Evolutionary conservation across 495 filamentous ascomycete genomes (phyloP), one percentile per base, ranked within the genome.

Genomic region (Neurospora africana): DNA sequence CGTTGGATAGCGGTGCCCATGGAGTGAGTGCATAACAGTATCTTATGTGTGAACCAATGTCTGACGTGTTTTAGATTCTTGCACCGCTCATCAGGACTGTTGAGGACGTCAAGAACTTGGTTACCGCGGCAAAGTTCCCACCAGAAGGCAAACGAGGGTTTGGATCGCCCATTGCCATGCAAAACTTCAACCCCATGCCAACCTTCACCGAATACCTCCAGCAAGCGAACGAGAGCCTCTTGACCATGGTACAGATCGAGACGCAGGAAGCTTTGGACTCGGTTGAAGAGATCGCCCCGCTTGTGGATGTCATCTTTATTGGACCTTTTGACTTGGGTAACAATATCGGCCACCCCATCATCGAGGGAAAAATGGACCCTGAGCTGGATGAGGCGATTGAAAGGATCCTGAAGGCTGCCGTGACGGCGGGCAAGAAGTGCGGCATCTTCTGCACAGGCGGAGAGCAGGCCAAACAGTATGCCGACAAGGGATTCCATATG

Each of bases 191-290:
- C 61, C 84, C 88, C 1, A 79, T 79, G 2, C 81, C 86, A 19
- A 84, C 85, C 5, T 75, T 84, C 72, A 84, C 84, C 3, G 88
- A 91, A 47, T 96, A 96, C 74, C 84, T 93, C 33, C 86, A 90
- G 74, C 87, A 93, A 72, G 91, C 92, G 35, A 94, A 95, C 79
- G 86, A 87, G 11, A 84, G 85, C 43, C 81, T 94, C 15, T 78
- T 93, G 39, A 91, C 90, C 27, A 89, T 93, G 76, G 87, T 94
- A 37, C 93, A 95, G 82, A 94, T 95, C 71, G 93, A 96, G 80
- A 95, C 93, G 1, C 84, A 83, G 73, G 90, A 90, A 75, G 92
- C 91, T 0, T 81, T 95, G 53, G 87, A 91, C 4, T 83, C 87
- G 71, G 87, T 92, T 30, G 87, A 91, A 69, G 89, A 87, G 67